Evolutionary conservation across 2,329 filamentous ascomycete species (phyloP).

Genomic region (Cercospora sojina): DNA sequence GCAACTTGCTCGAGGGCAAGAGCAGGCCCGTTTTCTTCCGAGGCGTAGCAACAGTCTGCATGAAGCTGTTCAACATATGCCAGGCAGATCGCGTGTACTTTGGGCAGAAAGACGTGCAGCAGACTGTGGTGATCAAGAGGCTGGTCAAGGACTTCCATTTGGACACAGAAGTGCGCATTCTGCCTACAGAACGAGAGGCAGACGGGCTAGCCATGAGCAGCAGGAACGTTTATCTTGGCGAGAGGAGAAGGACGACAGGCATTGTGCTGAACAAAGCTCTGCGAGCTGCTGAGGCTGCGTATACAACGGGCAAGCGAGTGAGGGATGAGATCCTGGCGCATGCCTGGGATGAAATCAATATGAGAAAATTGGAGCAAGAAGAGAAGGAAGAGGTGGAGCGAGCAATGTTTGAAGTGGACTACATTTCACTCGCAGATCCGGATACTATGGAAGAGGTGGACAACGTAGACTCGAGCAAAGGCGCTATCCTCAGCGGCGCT

Average conservation of each 20-base stretch:
- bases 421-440: slow-evolving; percentile 86
- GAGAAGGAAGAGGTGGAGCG: slow-evolving; percentile 59
- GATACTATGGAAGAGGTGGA: slow-evolving; percentile 78
- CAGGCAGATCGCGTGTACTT: slow-evolving; percentile 81
- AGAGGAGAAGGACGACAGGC: slow-evolving; percentile 68
- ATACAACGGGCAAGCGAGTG: slow-evolving; percentile 54
- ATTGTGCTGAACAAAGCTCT: slow-evolving; percentile 71
- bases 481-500: slow-evolving; percentile 85
- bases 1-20: slow-evolving; percentile 76
- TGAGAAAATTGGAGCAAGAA: slow-evolving; percentile 61
- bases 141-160: slow-evolving; percentile 88
- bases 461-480: slow-evolving; percentile 64
- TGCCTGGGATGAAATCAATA: slow-evolving; percentile 61
- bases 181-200: slow-evolving; percentile 69
- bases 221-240: slow-evolving; percentile 87
- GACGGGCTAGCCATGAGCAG: slow-evolving; percentile 91
- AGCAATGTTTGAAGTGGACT: slow-evolving; percentile 79
- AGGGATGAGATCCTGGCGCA: slow-evolving; percentile 69
- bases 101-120: slow-evolving; percentile 96
- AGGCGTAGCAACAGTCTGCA: slow-evolving; percentile 93
- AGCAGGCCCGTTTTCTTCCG: slow-evolving; percentile 93
- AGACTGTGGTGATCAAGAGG: slow-evolving; percentile 83
- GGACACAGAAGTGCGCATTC: slow-evolving; percentile 70
- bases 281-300: slow-evolving; percentile 66
- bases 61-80: slow-evolving; percentile 86